Base-by-base conservation (phyloP, 192 early-diverging fungal genomes). In the Gonapodya sp. region DNA sequence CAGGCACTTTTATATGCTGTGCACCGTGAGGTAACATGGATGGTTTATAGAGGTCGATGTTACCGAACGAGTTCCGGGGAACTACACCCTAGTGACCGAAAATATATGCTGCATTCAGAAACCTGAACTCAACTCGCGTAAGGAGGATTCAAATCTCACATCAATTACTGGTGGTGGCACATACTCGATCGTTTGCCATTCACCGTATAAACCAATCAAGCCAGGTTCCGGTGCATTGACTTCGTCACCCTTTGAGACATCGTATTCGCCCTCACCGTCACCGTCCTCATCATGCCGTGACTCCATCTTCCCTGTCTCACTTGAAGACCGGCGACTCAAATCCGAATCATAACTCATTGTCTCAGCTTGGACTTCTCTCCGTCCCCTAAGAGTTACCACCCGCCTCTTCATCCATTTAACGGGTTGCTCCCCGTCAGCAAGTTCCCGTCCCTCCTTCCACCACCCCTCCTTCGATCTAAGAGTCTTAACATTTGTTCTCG, bases 111-210 rank as follows among this genome's bases (percentile, higher is more conserved):
- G 16, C 31, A 36, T 35, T 36, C 75, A 33, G 73, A 84, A 34
- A 33, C 35, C 1, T 14, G 33, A 77, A 74, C 35, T 0, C n/a
- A n/a, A 18, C 1, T 24, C 36, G 0, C 36, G 35, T 8, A 79
- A 36, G 24, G 72, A 30, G 1, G 35, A 81, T 86, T 80, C 84
- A 91, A 89, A 84, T 94, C 87, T 80, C 84, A 91, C 91, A 84
- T 94, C 85, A 2, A 86, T 82, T 8, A 96, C 86, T 35, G 89
- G 88, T 46, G 87, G 85, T 0, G 94, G 85, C 32, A 84, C 78
- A 83, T 92, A 93, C 18, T 83, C 80, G 36, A 89, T 87, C 8
- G 96, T 97, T 85, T 98, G 96, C 96, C 95, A 97, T 79, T 92
- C 91, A 35, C 93, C 97, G 83, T 89, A 97, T 35, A 94, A 85